These are phyloP conservation scores for Anthracocystis panici-leucophaei DNA, from an alignment of 1,284 basidiomycete species.

Conservation along the genomic window DNA sequence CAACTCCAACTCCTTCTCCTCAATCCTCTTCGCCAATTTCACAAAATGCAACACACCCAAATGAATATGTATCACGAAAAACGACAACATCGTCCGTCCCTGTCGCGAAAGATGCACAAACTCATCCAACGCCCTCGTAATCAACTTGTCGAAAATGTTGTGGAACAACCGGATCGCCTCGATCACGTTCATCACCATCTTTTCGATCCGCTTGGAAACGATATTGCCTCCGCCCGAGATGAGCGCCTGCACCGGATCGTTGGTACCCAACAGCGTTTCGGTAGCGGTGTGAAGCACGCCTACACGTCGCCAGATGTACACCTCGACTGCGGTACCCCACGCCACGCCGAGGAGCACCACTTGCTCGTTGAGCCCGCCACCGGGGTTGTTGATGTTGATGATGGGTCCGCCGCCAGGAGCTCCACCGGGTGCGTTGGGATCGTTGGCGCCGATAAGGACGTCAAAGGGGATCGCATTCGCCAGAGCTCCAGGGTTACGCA, in stretches of 20 bases:
- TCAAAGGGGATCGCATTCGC: slow-evolving; percentile 50
- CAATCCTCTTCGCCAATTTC: slow-evolving; percentile 40
- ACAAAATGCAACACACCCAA: slow-evolving; percentile 46
- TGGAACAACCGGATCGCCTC: slow-evolving; percentile 48
- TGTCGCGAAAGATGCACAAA: slow-evolving; percentile 44
- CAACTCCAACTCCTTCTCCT: slow-evolving; percentile 47
- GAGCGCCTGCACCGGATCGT: slow-evolving; percentile 29
- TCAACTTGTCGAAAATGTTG: slow-evolving; percentile 47
- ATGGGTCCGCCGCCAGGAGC: slow-evolving; percentile 18
- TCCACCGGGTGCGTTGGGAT: slow-evolving; percentile 15
- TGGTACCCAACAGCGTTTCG: slow-evolving; percentile 18
- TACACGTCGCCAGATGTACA: slow-evolving; percentile 53
- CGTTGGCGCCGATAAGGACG: slow-evolving; percentile 38
- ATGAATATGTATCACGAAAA: slow-evolving; percentile 54
- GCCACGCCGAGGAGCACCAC: slow-evolving; percentile 47
- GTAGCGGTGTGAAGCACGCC: slow-evolving; percentile 35
- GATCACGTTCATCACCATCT: slow-evolving; percentile 51
- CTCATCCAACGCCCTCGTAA: slow-evolving; percentile 41
- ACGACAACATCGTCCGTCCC: slow-evolving; percentile 40
- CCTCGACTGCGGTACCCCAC: slow-evolving; percentile 54
- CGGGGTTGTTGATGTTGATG: slow-evolving; percentile 48
- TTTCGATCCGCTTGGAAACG: slow-evolving; percentile 38
- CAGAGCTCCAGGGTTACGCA: slow-evolving; percentile 44
- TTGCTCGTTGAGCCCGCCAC: slow-evolving; percentile 51
- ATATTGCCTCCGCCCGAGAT: slow-evolving; percentile 31